Evolutionary conservation across 202 grass and related monocot species (phyloP), one percentile per base, ranked within the genome.

Genomic region (Zizania palustris): DNA sequence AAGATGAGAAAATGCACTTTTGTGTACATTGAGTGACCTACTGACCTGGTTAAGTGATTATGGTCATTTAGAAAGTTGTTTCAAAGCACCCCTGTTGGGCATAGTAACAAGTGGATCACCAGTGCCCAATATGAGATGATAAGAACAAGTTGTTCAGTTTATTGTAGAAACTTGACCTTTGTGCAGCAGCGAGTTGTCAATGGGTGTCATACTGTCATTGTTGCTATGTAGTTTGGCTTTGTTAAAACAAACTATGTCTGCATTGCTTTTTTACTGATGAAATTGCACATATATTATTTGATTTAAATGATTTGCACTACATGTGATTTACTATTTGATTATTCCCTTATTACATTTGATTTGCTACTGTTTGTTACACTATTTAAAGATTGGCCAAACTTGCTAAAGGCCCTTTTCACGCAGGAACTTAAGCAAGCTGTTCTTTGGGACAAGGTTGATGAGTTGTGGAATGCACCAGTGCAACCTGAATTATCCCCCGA

Each of bases 351-450:
- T 63, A 69, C 33, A 69, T 73, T 74, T 69, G 33, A 68, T 34
- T 34, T 77, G 16, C n/a, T 45, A 69, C 22, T 56, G 53, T 69
- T 82, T 85, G 49, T 75, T 64, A 50, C 41, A 44, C 54, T 55
- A 35, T 58, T 82, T 84, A 46, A 78, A 82, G 11, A 75, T 71
- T 67, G 62, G 36, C n/a, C 50, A 33, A 64, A 51, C 41, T 33
- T 75, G 15, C 71, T 13, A 77, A 83, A 60, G 83, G 82, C 51
- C 68, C 73, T 58, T 80, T 45, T 80, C 19, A 70, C 65, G 58
- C 80, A 99, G 96, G 96, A 96, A 85, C 83, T 99, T 59, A 82
- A 73, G 75, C 78, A 99, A 50, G 83, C 88, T 80, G 61, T 99
- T 81, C 83, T 90, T 50, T 93, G 87, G 89, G 72, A 73, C 62